Base-by-base conservation (phyloP, 2,329 filamentous ascomycete species). In the Talaromyces pinophilus region DNA sequence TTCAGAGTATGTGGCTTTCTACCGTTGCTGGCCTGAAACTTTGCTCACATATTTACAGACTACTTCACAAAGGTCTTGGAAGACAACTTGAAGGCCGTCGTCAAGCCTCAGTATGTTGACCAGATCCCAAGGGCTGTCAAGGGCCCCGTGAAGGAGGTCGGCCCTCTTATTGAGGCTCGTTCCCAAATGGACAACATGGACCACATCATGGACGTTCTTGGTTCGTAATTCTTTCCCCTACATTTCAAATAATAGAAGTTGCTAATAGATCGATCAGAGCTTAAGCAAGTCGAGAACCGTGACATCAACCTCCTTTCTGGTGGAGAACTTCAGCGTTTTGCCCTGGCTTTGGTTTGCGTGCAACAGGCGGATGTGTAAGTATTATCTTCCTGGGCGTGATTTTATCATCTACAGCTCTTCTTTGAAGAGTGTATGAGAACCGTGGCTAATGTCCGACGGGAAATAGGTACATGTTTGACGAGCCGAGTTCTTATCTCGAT, bases 91-190 rank as follows among this genome's bases (percentile, higher is more conserved):
- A 97, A 97, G 85, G 94, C 96, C 68, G 92, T 99, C 67, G 93
- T 98, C 74, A 99, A 99, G 86, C 95, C 95, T 66, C 96, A 99
- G 83, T 97, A 99, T 84, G 95, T 99, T 74, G 95, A 99, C 75
- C 95, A 98, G 82, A 94, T 99, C 71, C 95, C 95, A 68, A 92
- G 90, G 79, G 94, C 95, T 50, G 91, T 99, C 76, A 93, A 90
- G 77, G 89, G 90, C 22, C 83, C 91, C 52, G 86, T 93, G 72
- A 93, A 93, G 82, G 87, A 87, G 30, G 96, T 99, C 65, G 87
- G 89, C 71, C 85, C 85, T 67, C 86, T 98, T 70, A 89, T 99
- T 71, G 87, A 92, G 76, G 86, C 88, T 72, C 90, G 92, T 70
- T 83, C 87, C 67, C 87, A 92, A 69, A 87, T 96, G 79, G 88